These are phyloP conservation scores for Penicillium pulvis DNA, from an alignment of 495 filamentous ascomycete species.

Conservation along the genomic window DNA sequence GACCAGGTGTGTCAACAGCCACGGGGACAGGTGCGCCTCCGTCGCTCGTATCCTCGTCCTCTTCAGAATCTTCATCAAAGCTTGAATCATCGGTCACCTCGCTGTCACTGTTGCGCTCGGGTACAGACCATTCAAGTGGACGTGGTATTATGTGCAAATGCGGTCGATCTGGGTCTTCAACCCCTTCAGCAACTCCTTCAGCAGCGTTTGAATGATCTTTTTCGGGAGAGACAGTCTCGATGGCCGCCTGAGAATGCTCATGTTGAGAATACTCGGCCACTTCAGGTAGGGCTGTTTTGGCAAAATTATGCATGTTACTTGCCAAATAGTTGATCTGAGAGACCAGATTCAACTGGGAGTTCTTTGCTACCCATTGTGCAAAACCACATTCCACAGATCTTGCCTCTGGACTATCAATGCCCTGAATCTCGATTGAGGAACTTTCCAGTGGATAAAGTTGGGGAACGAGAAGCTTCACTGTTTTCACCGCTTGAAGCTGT, in stretches of 20 bases:
- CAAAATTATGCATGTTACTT: conserved; percentile 72
- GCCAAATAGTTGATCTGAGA: conserved; percentile 76
- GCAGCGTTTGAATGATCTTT: conserved; percentile 9
- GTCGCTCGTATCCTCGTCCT: conserved; percentile 43
- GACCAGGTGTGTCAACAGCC: conserved; percentile 46
- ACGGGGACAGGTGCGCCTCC: conserved; percentile 42
- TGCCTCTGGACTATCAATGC: conserved; percentile 61
- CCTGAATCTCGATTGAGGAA: conserved; percentile 65
- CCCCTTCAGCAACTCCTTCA: conserved; percentile 26
- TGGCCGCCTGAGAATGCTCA: conserved; percentile 3
- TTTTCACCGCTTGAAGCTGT: conserved; percentile 62
- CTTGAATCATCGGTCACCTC: conserved; percentile 37
- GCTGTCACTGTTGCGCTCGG: conserved; percentile 40
- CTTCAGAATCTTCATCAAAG: conserved; percentile 30
- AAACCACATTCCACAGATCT: conserved; percentile 67
- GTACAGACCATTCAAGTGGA: conserved; percentile 76
- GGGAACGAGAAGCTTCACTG: conserved; percentile 71
- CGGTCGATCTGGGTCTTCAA: conserved; percentile 46
- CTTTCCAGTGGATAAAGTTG: conserved; percentile 71
- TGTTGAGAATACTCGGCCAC: conserved; percentile 18
- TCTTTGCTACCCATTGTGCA: conserved; percentile 54
- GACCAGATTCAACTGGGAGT: conserved; percentile 64
- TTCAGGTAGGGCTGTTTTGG: conserved; percentile 49
- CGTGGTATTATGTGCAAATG: conserved; percentile 79
- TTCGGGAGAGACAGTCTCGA: conserved; percentile 18